A percentile compares a stretch with the other conserved stretches of the same genome.
These are phyloP conservation scores for Lineolata rhizophorae DNA, from an alignment of 495 filamentous ascomycete species.

Conservation along the genomic window DNA sequence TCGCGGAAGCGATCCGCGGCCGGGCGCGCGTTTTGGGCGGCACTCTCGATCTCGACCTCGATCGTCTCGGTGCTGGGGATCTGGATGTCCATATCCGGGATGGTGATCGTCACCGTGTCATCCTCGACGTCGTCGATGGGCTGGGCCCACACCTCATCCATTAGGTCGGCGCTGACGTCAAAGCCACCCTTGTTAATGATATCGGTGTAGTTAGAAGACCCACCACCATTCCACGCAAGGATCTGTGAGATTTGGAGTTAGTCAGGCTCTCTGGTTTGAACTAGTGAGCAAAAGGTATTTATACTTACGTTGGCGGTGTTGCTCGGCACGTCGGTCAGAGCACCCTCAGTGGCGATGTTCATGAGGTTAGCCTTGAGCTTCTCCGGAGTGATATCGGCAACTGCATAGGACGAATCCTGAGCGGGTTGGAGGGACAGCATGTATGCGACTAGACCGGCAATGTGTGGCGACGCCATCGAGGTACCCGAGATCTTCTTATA, in stretches of 20 bases:
- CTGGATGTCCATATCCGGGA: too few species aligned
- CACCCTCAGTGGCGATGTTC: conserved; percentile 55
- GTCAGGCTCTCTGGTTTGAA: background rate
- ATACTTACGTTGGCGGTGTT: conserved; percentile 56
- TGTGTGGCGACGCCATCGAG: conserved; percentile 97
- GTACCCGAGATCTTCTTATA: conserved; percentile 98
- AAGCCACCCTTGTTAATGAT: conserved; percentile 57
- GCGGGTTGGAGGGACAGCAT: conserved; percentile 87
- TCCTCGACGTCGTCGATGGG: conserved; percentile 7
- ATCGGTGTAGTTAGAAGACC: conserved; percentile 67
- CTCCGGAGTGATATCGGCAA: conserved; percentile 75
- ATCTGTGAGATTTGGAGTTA: conserved; percentile 24
- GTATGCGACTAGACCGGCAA: conserved; percentile 91
- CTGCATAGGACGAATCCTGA: conserved; percentile 68
- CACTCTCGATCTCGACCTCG: conserved; percentile 9
- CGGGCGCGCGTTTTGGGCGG: conserved; percentile 4
- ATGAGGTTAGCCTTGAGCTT: conserved; percentile 83
- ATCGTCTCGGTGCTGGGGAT: conserved; percentile 6
- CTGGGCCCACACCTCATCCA: background rate
- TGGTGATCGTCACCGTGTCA: conserved; percentile 11
- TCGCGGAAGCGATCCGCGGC: conserved; percentile 7
- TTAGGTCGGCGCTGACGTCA: conserved; percentile 6
- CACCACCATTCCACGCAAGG: conserved; percentile 98
- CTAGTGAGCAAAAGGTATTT: too few species aligned
- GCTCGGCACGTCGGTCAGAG: conserved; percentile 62